Percentiles rank a stretch among this genome's conserved stretches.
These are phyloP conservation scores for Fusarium praegraminearum DNA, from an alignment of 2,329 filamentous ascomycete genomes.

Conservation along the genomic window DNA sequence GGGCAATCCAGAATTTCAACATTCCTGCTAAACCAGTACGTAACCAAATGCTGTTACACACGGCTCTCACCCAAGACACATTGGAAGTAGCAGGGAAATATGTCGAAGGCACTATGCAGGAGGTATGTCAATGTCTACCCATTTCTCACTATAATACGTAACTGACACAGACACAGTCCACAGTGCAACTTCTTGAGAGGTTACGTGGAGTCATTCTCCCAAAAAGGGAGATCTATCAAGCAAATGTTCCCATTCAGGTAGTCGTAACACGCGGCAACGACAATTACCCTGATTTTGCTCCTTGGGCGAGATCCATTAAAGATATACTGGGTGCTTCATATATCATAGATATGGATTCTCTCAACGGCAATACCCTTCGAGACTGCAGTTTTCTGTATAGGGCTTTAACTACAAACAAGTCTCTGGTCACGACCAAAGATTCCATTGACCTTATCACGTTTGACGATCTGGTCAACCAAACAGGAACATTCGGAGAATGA, in stretches of 20 bases:
- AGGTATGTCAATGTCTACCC: neutral
- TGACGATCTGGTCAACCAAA: neutral
- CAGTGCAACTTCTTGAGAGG: neutral
- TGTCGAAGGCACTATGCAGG: neutral
- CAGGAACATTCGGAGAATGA: neutral
- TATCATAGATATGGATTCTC: neutral
- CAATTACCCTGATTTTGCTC: rapidly evolving
- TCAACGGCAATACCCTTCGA: rapidly evolving
- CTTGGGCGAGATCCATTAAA: neutral
- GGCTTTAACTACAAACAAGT: neutral
- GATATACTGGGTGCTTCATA: rapidly evolving
- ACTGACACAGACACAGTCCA: neutral
- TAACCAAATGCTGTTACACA: rapidly evolving
- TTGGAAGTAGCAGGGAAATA: rapidly evolving
- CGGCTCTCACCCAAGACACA: neutral
- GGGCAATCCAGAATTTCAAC: neutral
- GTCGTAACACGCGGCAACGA: neutral
- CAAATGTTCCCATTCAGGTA: neutral
- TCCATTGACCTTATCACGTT: neutral
- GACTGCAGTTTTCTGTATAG: neutral
- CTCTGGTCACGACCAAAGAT: neutral
- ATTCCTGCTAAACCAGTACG: neutral
- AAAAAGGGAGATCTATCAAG: too few relatives aligned
- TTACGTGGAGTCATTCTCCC: rapidly evolving
- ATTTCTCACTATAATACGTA: rapidly evolving